Base-by-base conservation (phyloP, 2,329 filamentous ascomycete genomes). In the Neobulgaria alba region DNA sequence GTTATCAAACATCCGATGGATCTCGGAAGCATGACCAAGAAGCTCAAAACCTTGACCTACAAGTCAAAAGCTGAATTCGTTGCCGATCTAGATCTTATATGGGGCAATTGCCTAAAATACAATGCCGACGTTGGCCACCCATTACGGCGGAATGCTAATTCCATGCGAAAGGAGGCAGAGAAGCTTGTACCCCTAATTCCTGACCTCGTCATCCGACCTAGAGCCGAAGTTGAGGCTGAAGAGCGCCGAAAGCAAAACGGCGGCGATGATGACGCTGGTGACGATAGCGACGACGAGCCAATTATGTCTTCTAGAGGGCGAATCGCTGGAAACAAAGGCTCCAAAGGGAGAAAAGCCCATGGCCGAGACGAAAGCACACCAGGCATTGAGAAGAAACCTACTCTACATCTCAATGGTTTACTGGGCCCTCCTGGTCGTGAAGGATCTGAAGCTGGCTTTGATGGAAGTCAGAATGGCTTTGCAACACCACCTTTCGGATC, bases 1-100 rank as follows among this genome's bases (percentile, higher is more conserved):
- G 82, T 86, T 51, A 95, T 96, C 64, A 95, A 93, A 65, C 83
- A 89, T 34, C 92, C 92, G 2, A 98, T 98, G 92, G 92, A 98
- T 61, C 79, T 98, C 42, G 92, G 92, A 29, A 82, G 81, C 35
- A 96, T 98, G 88, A 95, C 93, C 47, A 98, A 98, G 68, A 98
- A 96, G 67, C 77, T 98, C 40, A 90, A 90, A 60, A 72, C 74
- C 8, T 65, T 87, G 26, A 73, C 73, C 29, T 92, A 86, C 65
- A 89, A 86, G 60, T 89, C 84, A 34, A 98, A 98, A 66, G 77
- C 85, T 47, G 92, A 98, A 17, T 98, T 98, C 51, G 88, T 96
- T 18, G 76, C 84, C 21, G 92, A 98, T 60, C 71, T 98, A 8
- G 90, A 93, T 59, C 68, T 96, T 37, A 96, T 98, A 38, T 98